Percentiles rank a stretch among this genome's conserved stretches.
Evolutionary conservation across 495 filamentous ascomycete species (phyloP).

Genomic region (Trichoderma parareesei): DNA sequence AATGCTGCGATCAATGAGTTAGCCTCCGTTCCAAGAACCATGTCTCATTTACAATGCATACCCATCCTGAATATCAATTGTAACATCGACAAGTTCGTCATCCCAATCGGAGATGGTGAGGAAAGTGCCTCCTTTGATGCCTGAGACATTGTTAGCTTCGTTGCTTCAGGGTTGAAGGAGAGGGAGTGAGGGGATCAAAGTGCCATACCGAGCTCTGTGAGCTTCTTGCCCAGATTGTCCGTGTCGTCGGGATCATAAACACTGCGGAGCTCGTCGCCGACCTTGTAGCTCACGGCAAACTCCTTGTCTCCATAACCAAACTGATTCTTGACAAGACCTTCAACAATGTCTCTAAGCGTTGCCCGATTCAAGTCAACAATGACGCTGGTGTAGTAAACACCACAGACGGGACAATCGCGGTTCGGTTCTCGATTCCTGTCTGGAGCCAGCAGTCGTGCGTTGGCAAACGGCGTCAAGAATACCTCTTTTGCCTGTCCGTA

Average conservation of each 20-base stretch:
- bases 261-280: constrained; percentile 33
- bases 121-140: constrained; percentile 59
- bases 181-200: constrained; percentile 18
- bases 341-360: constrained; percentile 74
- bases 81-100: constrained; percentile 75
- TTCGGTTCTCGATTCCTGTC: constrained; percentile 69
- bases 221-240: constrained; percentile 72
- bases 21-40: background rate
- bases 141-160: constrained; percentile 20
- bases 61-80: constrained; percentile 53
- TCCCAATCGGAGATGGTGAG: constrained; percentile 80
- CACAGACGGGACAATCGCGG: constrained; percentile 72
- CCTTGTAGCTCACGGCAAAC: constrained; percentile 63
- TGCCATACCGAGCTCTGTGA: constrained; percentile 64
- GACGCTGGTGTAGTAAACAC: constrained; percentile 57
- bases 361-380: constrained; percentile 63
- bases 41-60: constrained; percentile 21
- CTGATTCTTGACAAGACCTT: constrained; percentile 56
- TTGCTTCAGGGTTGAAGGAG: constrained; percentile 11
- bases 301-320: constrained; percentile 77
- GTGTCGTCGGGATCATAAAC: constrained; percentile 86
- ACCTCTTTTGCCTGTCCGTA: constrained; percentile 51
- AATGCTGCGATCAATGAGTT: background rate
- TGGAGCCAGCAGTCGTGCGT: constrained; percentile 63
- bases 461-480: constrained; percentile 76